A percentile compares a stretch with the other conserved stretches of the same genome.
Conservation (phyloP, 2,329 filamentous ascomycete genomes). For the Teratosphaeria nubilosa region DNA sequence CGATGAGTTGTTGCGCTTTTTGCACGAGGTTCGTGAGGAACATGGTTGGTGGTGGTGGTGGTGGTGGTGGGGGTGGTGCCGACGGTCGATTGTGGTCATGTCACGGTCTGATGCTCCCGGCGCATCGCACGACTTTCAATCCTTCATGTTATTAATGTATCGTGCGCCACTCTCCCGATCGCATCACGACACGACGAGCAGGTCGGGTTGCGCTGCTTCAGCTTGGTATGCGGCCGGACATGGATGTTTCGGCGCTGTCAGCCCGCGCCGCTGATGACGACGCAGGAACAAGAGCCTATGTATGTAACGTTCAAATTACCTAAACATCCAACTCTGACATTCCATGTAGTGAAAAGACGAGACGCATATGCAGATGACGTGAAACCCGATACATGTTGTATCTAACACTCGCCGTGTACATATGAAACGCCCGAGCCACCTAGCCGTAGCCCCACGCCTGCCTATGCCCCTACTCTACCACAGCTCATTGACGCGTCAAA, state of each 20-base stretch:
- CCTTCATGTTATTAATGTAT: neutral
- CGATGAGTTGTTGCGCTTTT: constrained; percentile 91
- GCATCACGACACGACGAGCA: neutral
- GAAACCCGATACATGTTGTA: neutral
- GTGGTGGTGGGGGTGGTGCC: neutral
- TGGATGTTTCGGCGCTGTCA: neutral
- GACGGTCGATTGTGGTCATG: neutral
- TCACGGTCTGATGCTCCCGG: neutral
- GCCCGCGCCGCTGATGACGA: neutral
- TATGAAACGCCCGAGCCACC: neutral
- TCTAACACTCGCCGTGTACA: neutral
- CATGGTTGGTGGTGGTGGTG: constrained; percentile 30
- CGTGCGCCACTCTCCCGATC: neutral
- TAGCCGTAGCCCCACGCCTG: neutral
- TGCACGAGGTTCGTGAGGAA: constrained; percentile 76
- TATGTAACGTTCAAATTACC: too few species aligned
- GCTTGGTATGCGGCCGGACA: neutral
- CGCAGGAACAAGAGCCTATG: neutral
- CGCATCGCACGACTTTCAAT: neutral
- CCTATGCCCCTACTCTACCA: too few species aligned
- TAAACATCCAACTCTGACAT: neutral
- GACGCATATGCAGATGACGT: too few species aligned
- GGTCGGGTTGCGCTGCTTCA: neutral
- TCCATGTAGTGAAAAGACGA: too few species aligned
- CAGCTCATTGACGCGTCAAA: too few species aligned